Percentiles rank a stretch among this genome's conserved stretches.
Conservation (phyloP, 257 asterid species). For the Dorcoceras hygrometricum region DNA sequence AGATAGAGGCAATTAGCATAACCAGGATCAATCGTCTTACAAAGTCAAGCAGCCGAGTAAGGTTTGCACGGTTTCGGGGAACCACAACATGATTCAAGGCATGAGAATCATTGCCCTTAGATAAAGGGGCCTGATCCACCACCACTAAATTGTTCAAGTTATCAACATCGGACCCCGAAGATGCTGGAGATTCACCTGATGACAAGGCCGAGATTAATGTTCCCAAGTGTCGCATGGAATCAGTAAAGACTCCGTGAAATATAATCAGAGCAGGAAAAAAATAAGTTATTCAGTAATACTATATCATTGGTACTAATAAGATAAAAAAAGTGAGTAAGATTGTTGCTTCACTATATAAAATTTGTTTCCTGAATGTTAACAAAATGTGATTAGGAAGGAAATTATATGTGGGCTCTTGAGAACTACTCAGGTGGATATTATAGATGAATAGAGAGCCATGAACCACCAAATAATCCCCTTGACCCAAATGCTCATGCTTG, state of each 20-base stretch:
- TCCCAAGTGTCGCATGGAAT: constrained; percentile 21
- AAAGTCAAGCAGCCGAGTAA: constrained; percentile 75
- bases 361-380: constrained; percentile 9
- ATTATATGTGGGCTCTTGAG: background rate
- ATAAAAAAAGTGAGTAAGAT: background rate
- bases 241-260: constrained; percentile 8
- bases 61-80: constrained; percentile 57
- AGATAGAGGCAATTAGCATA: constrained; percentile 17
- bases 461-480: background rate
- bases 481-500: background rate
- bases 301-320: background rate
- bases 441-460: background rate
- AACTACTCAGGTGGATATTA: background rate
- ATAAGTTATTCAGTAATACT: background rate
- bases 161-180: constrained; percentile 92
- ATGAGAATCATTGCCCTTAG: constrained; percentile 57
- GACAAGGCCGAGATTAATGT: constrained; percentile 27
- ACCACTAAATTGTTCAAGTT: constrained; percentile 68
- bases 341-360: background rate
- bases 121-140: constrained; percentile 50
- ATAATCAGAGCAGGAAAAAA: background rate
- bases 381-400: background rate
- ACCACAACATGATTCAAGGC: constrained; percentile 55
- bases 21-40: constrained; percentile 51
- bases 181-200: constrained; percentile 93